Evolutionary conservation across 2,329 filamentous ascomycete species (phyloP), one percentile per base, ranked within the genome.

Genomic region (Cladosporium sp.): DNA sequence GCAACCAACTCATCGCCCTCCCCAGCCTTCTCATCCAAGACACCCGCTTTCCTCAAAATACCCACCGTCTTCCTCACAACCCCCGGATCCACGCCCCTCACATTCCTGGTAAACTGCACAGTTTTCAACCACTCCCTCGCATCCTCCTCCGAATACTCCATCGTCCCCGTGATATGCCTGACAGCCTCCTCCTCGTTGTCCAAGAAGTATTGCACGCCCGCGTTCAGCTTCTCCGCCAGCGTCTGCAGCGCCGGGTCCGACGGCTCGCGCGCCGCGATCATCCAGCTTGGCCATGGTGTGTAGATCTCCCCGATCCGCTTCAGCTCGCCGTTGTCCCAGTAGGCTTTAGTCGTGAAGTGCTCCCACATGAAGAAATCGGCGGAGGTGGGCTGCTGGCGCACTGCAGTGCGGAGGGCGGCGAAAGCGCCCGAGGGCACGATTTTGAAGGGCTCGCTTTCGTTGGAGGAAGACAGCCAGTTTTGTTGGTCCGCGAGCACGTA

Each of bases 321-420:
- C 62, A 99, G 87, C 69, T 88, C 83, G 24, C 86, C 86, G 13
- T 83, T 83, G 69, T 96, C 89, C 73, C 95, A 96, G 75, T 89
- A 96, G 51, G 83, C 82, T 73, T 97, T 97, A 17, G 89, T 92
- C 1, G 93, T 99, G 67, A 97, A 99, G 69, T 96, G 88, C 74
- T 99, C 93, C 93, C 93, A 99, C 92, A 97, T 96, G 80, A 97
- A 96, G 77, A 96, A 96, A 69, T 96, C 92, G 4, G 88, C 88
- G 1, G 78, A 78, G 27, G 82, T 78, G 8, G 81, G 75, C 3
- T 55, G 52, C 5, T 54, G 27, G 32, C 54, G 49, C 58, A 93
- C 89, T 2, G 79, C 86, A 22, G 79, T 74, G 39, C 88, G 80
- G 30, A 95, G 76, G 43, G 83, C 86, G 54, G 81, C 79, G 61